These are phyloP conservation scores for Cryptococcus deneoformans DNA, from an alignment of 1,284 basidiomycete species.

Conservation along the genomic window DNA sequence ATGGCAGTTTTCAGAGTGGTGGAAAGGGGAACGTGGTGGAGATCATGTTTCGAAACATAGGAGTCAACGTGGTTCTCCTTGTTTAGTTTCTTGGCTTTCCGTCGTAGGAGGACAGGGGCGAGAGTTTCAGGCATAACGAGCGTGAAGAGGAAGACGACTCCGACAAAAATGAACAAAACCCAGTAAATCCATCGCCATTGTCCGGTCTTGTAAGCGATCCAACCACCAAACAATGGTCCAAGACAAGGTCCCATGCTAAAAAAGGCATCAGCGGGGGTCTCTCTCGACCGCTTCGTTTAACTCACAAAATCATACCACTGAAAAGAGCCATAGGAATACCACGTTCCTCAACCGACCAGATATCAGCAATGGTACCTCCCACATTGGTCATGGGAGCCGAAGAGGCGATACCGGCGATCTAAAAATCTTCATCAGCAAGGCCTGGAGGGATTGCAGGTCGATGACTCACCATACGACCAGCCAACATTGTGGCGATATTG, in stretches of 20 bases:
- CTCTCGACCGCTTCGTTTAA: neutral
- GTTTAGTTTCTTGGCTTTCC: constrained; percentile 42
- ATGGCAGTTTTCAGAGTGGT: constrained; percentile 44
- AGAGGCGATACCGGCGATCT: constrained; percentile 49
- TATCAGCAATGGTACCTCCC: constrained; percentile 52
- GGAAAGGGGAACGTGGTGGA: constrained; percentile 29
- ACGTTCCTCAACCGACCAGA: constrained; percentile 50
- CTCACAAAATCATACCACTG: constrained; percentile 34
- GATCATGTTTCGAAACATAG: constrained; percentile 44
- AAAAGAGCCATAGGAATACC: constrained; percentile 53
- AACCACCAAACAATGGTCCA: constrained; percentile 49
- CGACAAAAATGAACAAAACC: constrained; percentile 47
- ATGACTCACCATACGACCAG: constrained; percentile 42
- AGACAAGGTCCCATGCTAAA: constrained; percentile 49
- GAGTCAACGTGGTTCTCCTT: constrained; percentile 45
- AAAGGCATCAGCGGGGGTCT: neutral
- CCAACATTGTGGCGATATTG: constrained; percentile 52
- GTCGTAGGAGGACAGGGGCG: constrained; percentile 44
- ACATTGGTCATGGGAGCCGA: constrained; percentile 53
- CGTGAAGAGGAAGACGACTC: constrained; percentile 34
- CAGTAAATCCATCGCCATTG: constrained; percentile 53
- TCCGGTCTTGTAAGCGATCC: constrained; percentile 38
- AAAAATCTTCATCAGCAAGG: too few species aligned
- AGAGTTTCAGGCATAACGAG: constrained; percentile 50
- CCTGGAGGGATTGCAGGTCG: too few species aligned